Percentiles rank a stretch among this genome's conserved stretches.
phyloP scores from a whole-genome alignment of 139 green algal genomes.

The Chlamydomonas eustigma region DNA sequence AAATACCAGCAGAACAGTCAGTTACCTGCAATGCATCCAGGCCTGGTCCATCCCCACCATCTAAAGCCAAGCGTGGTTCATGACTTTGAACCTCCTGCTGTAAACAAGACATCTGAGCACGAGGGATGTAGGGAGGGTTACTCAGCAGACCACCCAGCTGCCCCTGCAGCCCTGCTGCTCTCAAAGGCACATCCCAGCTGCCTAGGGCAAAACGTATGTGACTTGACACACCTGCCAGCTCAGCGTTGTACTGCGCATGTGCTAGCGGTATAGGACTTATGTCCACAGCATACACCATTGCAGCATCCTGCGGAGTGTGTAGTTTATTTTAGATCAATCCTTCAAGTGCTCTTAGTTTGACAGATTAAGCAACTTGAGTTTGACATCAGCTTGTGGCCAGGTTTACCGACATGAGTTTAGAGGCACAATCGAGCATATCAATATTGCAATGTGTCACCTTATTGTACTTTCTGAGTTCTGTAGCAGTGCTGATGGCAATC shows the following conservation, averaged over 20 bases:
- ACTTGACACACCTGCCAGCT: neutral
- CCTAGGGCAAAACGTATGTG: slow-evolving; percentile 48
- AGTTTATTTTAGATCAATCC: no score
- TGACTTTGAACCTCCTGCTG: slow-evolving; percentile 71
- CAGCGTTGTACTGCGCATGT: slow-evolving; percentile 57
- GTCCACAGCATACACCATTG: slow-evolving; percentile 66
- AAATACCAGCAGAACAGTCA: neutral
- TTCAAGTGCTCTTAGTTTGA: no score
- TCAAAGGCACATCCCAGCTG: slow-evolving; percentile 72
- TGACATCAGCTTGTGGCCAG: no score
- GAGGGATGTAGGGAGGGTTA: slow-evolving; percentile 93
- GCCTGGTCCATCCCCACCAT: slow-evolving; percentile 69
- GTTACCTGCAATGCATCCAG: slow-evolving; percentile 54
- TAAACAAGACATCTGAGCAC: slow-evolving; percentile 52
- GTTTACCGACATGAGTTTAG: no score
- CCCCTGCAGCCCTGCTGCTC: slow-evolving; percentile 7
- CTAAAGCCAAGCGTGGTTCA: slow-evolving; percentile 77
- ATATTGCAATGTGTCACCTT: slow-evolving; percentile 15
- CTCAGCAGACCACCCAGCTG: slow-evolving; percentile 74
- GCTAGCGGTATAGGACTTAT: slow-evolving; percentile 42
- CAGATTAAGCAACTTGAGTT: no score
- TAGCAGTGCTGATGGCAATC: slow-evolving; percentile 70
- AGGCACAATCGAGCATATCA: no score
- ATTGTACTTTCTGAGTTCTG: slow-evolving; percentile 36
- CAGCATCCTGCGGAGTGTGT: no score